Conservation (phyloP, 495 filamentous ascomycete genomes). For the Paragyromitra xinjiangensis region DNA sequence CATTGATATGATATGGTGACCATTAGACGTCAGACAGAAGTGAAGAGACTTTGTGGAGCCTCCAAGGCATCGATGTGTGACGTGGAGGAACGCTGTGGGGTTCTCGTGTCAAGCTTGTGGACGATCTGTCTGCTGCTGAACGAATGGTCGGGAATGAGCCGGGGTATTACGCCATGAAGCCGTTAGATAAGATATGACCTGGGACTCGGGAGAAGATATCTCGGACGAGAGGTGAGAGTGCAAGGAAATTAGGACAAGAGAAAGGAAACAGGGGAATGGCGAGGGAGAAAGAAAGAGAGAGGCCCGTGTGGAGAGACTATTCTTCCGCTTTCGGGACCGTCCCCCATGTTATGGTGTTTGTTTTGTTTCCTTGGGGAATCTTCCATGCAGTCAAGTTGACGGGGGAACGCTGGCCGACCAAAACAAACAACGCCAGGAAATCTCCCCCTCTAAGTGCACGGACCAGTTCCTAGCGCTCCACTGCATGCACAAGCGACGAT, state of each 20-base stretch:
- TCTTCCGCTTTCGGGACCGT: slow-evolving; percentile 41
- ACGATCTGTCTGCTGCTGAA: slow-evolving; percentile 30
- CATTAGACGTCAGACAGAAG: slow-evolving; percentile 28
- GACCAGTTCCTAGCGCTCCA: slow-evolving; percentile 37
- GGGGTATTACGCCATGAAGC: slow-evolving; percentile 51
- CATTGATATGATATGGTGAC: slow-evolving; percentile 39
- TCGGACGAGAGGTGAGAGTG: slow-evolving; percentile 19
- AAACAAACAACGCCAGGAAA: slow-evolving; percentile 49
- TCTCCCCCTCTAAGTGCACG: slow-evolving; percentile 24
- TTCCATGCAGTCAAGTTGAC: slow-evolving; percentile 35
- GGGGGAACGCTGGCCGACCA: slow-evolving; percentile 40
- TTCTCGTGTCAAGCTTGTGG: slow-evolving; percentile 47
- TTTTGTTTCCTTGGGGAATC: slow-evolving; percentile 46
- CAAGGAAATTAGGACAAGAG: slow-evolving; percentile 40
- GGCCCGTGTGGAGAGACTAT: slow-evolving; percentile 25
- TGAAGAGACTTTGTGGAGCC: slow-evolving; percentile 8
- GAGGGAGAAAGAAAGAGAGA: slow-evolving; percentile 18
- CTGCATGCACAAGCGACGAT: slow-evolving; percentile 51
- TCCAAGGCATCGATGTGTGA: slow-evolving; percentile 37
- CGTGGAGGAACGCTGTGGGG: slow-evolving; percentile 44
- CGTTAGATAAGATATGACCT: slow-evolving; percentile 46
- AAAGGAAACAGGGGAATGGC: slow-evolving; percentile 29
- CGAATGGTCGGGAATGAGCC: slow-evolving; percentile 38
- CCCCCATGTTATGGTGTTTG: slow-evolving; percentile 46
- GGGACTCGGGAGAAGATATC: slow-evolving; percentile 48